These are phyloP conservation scores for Aspergillus calidoustus DNA, from an alignment of 2,329 filamentous ascomycete species.

Conservation along the genomic window DNA sequence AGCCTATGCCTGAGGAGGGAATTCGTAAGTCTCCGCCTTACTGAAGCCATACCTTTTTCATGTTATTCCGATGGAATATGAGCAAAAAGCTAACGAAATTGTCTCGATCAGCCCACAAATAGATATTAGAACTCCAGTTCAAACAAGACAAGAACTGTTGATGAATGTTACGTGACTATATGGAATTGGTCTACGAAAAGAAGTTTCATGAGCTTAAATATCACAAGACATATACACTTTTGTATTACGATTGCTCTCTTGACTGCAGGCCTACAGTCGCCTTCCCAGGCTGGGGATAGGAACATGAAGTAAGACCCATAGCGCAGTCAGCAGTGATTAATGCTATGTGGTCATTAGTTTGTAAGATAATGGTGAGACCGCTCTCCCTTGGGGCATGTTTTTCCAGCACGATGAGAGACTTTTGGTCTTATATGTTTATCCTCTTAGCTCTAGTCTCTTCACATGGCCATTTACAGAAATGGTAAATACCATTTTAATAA, in stretches of 20 bases:
- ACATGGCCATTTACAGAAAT: no score
- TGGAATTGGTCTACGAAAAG: conserved; percentile 25
- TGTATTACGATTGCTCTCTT: neutral
- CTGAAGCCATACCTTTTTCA: neutral
- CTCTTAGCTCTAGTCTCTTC: no score
- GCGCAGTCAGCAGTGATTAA: neutral
- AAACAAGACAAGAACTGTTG: conserved; percentile 17
- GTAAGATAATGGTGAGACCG: neutral
- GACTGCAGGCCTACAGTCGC: neutral
- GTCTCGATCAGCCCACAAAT: conserved; percentile 39
- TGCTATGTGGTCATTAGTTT: neutral
- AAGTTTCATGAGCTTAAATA: conserved; percentile 26
- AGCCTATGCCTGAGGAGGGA: conserved; percentile 65
- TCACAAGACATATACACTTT: neutral
- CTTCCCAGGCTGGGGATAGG: neutral
- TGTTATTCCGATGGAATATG: neutral
- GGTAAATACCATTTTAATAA: no score
- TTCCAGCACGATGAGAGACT: no score
- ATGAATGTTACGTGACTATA: conserved; percentile 29
- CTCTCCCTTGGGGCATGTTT: no score
- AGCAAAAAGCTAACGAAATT: conserved; percentile 27
- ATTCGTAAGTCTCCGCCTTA: conserved; percentile 49
- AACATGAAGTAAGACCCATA: neutral
- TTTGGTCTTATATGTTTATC: no score
- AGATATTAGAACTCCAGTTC: conserved; percentile 21